Conservation (phyloP, 352 stramenopile species). For the Pythium rhizo-oryzae region DNA sequence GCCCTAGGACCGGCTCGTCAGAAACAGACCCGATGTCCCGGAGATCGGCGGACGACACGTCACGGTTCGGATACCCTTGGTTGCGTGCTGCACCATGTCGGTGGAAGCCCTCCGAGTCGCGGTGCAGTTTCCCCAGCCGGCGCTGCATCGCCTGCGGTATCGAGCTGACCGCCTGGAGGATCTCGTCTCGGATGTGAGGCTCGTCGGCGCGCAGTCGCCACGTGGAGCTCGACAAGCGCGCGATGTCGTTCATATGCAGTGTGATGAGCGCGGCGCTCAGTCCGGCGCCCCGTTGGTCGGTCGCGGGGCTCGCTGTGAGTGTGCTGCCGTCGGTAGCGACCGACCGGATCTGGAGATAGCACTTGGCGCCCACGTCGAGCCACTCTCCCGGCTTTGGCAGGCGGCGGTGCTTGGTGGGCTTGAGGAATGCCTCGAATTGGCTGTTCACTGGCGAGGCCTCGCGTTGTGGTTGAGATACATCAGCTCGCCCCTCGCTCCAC, state of each 20-base stretch:
- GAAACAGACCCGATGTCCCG: background rate
- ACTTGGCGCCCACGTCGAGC: slow-evolving; percentile 49
- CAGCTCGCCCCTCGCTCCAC: slow-evolving; percentile 19
- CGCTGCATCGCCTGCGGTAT: background rate
- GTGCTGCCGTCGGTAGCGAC: slow-evolving; percentile 38
- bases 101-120: slow-evolving; percentile 55
- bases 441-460: background rate
- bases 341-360: slow-evolving; percentile 50
- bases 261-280: slow-evolving; percentile 28
- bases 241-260: slow-evolving; percentile 34
- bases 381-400: slow-evolving; percentile 51
- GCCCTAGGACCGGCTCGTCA: background rate
- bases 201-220: slow-evolving; percentile 38
- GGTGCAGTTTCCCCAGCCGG: slow-evolving; percentile 50
- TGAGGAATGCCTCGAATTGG: too few relatives aligned
- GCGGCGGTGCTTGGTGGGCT: background rate
- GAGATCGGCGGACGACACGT: slow-evolving; percentile 34
- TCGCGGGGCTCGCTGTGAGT: slow-evolving; percentile 29
- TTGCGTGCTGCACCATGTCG: slow-evolving; percentile 50
- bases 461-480: background rate
- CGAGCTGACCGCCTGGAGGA: background rate
- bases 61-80: slow-evolving; percentile 61
- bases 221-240: slow-evolving; percentile 40
- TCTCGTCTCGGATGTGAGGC: slow-evolving; percentile 2
- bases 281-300: background rate